Conservation (phyloP, 228 moss, liverwort and hornwort genomes). For the Sphagnum fallax region DNA sequence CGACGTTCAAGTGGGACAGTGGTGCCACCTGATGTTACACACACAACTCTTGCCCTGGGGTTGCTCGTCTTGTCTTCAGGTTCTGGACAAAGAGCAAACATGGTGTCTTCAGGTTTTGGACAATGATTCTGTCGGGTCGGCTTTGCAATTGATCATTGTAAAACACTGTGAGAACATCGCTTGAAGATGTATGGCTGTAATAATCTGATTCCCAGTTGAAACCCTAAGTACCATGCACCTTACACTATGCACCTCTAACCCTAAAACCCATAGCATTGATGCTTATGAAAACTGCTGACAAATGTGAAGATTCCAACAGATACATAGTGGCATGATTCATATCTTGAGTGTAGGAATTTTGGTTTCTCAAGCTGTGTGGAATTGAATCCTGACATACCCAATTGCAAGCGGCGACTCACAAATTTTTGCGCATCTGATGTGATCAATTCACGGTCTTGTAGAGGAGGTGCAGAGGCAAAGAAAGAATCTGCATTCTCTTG, state of each 20-base stretch:
- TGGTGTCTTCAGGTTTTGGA: background rate
- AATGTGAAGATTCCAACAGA: no score
- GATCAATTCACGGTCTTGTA: conserved; percentile 50
- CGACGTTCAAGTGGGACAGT: conserved; percentile 88
- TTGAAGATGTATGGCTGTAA: no score
- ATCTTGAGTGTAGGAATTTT: no score
- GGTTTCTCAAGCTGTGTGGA: no score
- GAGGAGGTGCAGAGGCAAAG: conserved; percentile 75
- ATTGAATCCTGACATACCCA: conserved; percentile 8
- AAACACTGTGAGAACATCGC: background rate
- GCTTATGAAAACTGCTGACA: no score
- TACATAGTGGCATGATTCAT: no score
- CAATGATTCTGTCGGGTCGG: background rate
- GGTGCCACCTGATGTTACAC: conserved; percentile 95
- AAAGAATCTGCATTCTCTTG: conserved; percentile 55
- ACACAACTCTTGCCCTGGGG: conserved; percentile 45
- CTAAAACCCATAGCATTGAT: no score
- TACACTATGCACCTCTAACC: no score
- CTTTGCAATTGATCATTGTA: no score
- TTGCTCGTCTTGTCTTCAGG: conserved; percentile 4
- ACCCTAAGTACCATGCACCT: no score
- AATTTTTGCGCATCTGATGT: conserved; percentile 50
- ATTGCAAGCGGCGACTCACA: conserved; percentile 24
- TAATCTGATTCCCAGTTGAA: no score
- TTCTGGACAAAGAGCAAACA: background rate